A percentile compares a stretch with the other conserved stretches of the same genome.
phyloP scores from a whole-genome alignment of 192 early-diverging fungal genomes.

The Jimgerdemannia lactiflua region DNA sequence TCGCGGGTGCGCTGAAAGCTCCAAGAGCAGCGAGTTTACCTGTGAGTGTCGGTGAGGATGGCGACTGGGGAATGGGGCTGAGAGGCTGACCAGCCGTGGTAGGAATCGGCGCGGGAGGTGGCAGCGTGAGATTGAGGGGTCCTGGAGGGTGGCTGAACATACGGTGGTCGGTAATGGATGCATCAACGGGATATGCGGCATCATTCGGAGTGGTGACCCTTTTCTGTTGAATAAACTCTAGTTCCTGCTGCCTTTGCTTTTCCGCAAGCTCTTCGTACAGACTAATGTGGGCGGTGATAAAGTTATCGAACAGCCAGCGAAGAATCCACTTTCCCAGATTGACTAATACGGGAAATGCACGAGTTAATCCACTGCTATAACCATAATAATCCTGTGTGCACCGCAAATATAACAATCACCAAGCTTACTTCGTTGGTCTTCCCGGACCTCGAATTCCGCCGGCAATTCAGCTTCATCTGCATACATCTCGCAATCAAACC shows the following conservation, averaged over 20 bases:
- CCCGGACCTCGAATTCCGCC: conserved; percentile 44
- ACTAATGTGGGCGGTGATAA: conserved; percentile 42
- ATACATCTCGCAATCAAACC: conserved; percentile 90
- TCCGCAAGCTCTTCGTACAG: conserved; percentile 42
- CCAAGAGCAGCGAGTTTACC: conserved; percentile 19
- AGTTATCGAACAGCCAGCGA: conserved; percentile 66
- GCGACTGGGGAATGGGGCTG: neutral
- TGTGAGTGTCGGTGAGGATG: neutral
- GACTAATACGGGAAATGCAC: conserved; percentile 41
- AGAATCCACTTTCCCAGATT: conserved; percentile 84
- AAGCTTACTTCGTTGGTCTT: conserved; percentile 68
- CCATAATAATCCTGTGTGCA: neutral
- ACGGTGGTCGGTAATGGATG: neutral
- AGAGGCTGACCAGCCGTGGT: neutral
- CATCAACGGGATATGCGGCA: too few species aligned
- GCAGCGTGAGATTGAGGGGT: neutral
- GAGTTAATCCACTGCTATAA: too few species aligned
- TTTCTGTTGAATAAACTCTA: neutral
- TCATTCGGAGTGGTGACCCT: too few species aligned
- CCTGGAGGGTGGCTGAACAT: conserved; percentile 9
- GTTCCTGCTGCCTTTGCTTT: conserved; percentile 30
- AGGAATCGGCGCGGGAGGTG: conserved; percentile 3
- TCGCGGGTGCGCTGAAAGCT: conserved; percentile 32
- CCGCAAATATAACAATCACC: conserved; percentile 1
- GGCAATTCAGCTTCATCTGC: conserved; percentile 69